Evolutionary conservation across 768 basidiomycete genomes (phyloP).

Genomic region (Tubosaeta brunneosetosa): DNA sequence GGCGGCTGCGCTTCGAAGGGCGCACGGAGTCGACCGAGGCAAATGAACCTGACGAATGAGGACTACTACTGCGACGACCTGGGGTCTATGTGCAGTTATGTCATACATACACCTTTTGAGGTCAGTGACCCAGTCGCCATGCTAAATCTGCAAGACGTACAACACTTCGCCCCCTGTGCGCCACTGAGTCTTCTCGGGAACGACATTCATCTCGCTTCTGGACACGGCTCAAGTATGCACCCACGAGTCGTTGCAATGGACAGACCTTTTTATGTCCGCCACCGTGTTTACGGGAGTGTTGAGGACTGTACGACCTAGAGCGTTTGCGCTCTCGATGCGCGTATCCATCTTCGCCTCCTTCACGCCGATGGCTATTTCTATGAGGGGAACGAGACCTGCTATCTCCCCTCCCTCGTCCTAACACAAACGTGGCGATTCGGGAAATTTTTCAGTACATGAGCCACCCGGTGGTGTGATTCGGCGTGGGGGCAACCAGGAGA

Average conservation of each 20-base stretch:
- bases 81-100: constrained; percentile 18
- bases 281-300: constrained; percentile 1
- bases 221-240: not conserved
- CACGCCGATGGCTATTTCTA: constrained; percentile 2
- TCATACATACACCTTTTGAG: constrained; percentile 23
- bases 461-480: constrained; percentile 14
- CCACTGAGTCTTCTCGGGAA: constrained; percentile 1
- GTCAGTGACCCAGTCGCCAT: constrained; percentile 13
- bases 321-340: constrained; percentile 8
- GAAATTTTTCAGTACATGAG: not conserved
- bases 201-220: constrained; percentile 12
- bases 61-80: constrained; percentile 16
- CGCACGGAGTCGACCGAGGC: constrained; percentile 13
- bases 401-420: constrained; percentile 18
- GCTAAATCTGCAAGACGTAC: constrained; percentile 19
- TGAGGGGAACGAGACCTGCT: constrained; percentile 26
- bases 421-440: not conserved
- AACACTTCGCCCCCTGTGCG: constrained; percentile 22
- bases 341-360: constrained; percentile 7
- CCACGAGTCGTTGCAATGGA: not conserved
- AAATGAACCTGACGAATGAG: constrained; percentile 14
- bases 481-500: constrained; percentile 24
- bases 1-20: constrained; percentile 13
- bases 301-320: constrained; percentile 24
- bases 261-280: constrained; percentile 9